A percentile compares a stretch with the other conserved stretches of the same genome.
Conservation (phyloP, 192 early-diverging fungal species). For the Chytriomyces hyalinus region DNA sequence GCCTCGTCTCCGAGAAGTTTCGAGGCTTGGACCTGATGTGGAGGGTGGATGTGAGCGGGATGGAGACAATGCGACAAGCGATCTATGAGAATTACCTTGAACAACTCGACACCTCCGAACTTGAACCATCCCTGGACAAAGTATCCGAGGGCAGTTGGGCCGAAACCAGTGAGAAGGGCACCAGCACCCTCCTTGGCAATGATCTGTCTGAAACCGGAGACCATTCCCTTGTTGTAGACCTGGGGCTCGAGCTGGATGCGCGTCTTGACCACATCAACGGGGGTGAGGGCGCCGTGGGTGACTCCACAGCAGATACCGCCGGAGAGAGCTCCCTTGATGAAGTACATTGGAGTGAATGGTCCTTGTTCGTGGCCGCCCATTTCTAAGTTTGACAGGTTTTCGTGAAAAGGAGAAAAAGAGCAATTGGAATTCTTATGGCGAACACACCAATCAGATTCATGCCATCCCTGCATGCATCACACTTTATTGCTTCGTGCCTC, state of each 20-base stretch:
- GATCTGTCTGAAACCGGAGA: constrained; percentile 50
- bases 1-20: constrained; percentile 54
- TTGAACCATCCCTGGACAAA: constrained; percentile 84
- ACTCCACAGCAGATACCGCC: constrained; percentile 54
- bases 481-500: too few relatives aligned
- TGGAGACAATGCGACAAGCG: constrained; percentile 58
- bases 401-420: too few relatives aligned
- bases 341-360: constrained; percentile 34
- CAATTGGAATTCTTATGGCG: background rate
- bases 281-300: constrained; percentile 55
- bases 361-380: constrained; percentile 24
- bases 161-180: constrained; percentile 77
- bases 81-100: constrained; percentile 63
- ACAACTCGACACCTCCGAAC: constrained; percentile 90
- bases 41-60: constrained; percentile 66
- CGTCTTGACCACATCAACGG: constrained; percentile 79
- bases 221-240: constrained; percentile 46
- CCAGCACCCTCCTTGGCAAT: constrained; percentile 68
- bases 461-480: background rate
- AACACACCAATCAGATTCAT: background rate
- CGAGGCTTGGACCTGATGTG: constrained; percentile 70
- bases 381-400: background rate
- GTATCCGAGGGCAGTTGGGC: constrained; percentile 85
- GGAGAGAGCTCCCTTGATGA: constrained; percentile 40
- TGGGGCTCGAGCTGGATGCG: constrained; percentile 73